Conservation (phyloP, 768 basidiomycete species). For the Zangia roseola region DNA sequence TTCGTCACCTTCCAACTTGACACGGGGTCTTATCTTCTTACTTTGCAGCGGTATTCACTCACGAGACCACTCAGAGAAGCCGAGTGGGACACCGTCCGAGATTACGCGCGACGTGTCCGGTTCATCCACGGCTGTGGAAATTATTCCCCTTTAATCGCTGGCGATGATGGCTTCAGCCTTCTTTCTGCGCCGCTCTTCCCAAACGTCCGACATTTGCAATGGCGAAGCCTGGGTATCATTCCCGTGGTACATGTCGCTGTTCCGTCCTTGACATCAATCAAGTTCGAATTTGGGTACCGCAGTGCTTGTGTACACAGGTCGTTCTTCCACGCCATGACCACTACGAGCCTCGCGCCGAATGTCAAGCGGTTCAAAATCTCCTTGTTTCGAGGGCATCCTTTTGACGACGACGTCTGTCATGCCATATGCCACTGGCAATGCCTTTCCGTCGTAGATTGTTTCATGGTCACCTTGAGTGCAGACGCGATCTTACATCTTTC, state of each 20-base stretch:
- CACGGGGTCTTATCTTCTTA: background rate
- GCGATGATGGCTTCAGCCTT: background rate
- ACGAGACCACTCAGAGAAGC: conserved; percentile 1
- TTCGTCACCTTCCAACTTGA: no score
- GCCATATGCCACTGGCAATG: background rate
- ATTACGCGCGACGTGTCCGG: conserved; percentile 2
- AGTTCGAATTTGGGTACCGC: background rate
- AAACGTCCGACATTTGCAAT: conserved; percentile 1
- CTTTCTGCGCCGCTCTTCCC: background rate
- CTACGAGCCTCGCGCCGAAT: background rate
- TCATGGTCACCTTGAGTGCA: background rate
- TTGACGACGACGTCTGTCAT: background rate
- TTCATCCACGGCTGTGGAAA: background rate
- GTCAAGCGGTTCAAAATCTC: background rate
- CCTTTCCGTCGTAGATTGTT: background rate
- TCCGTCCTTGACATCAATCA: background rate
- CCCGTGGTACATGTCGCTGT: background rate
- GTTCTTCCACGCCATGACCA: background rate
- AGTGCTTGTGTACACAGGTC: background rate
- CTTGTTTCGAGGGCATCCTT: background rate
- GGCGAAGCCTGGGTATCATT: background rate
- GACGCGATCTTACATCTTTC: background rate
- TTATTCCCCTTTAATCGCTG: background rate
- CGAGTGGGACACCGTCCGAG: background rate
- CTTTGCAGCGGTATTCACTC: background rate